A percentile compares a stretch with the other conserved stretches of the same genome.
phyloP scores from a whole-genome alignment of 139 green algal genomes.

The Tetraselmis striata region DNA sequence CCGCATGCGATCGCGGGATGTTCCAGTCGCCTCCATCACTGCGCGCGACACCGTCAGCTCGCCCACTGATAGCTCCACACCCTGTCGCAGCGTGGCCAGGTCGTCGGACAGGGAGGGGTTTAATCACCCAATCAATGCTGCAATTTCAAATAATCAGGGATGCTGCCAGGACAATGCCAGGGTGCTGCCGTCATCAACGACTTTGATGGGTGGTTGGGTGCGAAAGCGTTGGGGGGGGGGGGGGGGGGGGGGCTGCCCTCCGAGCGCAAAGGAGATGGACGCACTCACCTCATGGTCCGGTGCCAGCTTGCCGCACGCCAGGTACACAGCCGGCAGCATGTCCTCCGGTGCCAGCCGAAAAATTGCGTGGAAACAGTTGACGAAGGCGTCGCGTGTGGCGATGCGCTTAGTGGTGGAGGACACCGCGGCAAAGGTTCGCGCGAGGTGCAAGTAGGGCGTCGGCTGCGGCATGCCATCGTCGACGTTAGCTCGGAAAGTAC shows the following conservation, averaged over 20 bases:
- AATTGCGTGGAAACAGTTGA: constrained; percentile 34
- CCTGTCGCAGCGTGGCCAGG: no score
- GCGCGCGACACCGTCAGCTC: background rate
- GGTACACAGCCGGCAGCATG: constrained; percentile 63
- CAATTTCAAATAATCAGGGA: no score
- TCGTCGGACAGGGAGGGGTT: no score
- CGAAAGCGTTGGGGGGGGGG: background rate
- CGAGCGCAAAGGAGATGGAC: no score
- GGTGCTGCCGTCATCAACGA: background rate
- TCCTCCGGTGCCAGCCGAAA: constrained; percentile 40
- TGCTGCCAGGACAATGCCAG: background rate
- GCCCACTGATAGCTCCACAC: background rate
- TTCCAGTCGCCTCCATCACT: constrained; percentile 46
- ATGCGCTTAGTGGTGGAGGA: constrained; percentile 67
- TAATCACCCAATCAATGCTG: no score
- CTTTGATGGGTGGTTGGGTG: background rate
- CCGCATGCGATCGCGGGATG: constrained; percentile 37
- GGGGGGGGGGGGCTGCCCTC: no score
- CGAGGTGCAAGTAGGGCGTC: constrained; percentile 74
- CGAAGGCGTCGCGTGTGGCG: constrained; percentile 41
- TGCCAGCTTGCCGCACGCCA: constrained; percentile 61
- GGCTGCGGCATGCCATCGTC: constrained; percentile 7
- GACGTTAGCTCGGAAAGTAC: no score
- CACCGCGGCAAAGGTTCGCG: constrained; percentile 51
- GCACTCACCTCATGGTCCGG: constrained; percentile 54